phyloP scores from a whole-genome alignment of 257 asterid species.

The Plantago elongata region DNA sequence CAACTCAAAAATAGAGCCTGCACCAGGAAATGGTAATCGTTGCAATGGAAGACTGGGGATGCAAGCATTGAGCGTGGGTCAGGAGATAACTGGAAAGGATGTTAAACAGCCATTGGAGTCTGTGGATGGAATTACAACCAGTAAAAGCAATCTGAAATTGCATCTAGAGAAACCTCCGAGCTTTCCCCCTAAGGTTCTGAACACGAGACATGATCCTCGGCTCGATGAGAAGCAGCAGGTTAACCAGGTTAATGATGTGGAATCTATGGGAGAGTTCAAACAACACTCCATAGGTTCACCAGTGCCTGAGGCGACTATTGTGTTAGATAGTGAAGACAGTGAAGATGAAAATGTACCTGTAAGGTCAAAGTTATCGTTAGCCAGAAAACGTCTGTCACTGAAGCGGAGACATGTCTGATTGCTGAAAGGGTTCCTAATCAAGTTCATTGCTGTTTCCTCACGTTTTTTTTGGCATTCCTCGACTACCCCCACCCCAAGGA shows the following conservation, averaged over 20 bases:
- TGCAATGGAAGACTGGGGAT: constrained; percentile 10
- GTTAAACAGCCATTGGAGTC: constrained; percentile 27
- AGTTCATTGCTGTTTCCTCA: neutral
- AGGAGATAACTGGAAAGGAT: constrained; percentile 7
- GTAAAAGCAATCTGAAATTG: constrained; percentile 22
- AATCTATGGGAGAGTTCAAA: constrained; percentile 18
- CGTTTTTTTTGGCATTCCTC: too few relatives aligned
- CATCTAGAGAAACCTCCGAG: constrained; percentile 22
- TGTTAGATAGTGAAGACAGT: constrained; percentile 80
- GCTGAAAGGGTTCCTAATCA: neutral
- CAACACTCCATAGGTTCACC: constrained; percentile 22
- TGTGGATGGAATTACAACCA: constrained; percentile 20
- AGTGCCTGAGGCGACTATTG: constrained; percentile 41
- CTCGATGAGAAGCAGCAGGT: constrained; percentile 28
- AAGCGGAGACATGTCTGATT: constrained; percentile 36
- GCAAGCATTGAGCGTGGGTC: constrained; percentile 8
- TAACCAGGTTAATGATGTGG: constrained; percentile 21
- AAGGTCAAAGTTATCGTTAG: constrained; percentile 55
- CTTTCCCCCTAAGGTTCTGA: constrained; percentile 10
- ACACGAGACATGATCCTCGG: constrained; percentile 13
- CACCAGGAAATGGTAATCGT: constrained; percentile 23
- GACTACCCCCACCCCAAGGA: too few relatives aligned
- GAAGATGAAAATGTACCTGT: constrained; percentile 45
- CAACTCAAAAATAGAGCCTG: neutral
- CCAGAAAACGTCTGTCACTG: constrained; percentile 38